Percentiles rank a stretch among this genome's conserved stretches.
These are phyloP conservation scores for Trametes sp. DNA, from an alignment of 1,284 basidiomycete genomes.

Conservation along the genomic window DNA sequence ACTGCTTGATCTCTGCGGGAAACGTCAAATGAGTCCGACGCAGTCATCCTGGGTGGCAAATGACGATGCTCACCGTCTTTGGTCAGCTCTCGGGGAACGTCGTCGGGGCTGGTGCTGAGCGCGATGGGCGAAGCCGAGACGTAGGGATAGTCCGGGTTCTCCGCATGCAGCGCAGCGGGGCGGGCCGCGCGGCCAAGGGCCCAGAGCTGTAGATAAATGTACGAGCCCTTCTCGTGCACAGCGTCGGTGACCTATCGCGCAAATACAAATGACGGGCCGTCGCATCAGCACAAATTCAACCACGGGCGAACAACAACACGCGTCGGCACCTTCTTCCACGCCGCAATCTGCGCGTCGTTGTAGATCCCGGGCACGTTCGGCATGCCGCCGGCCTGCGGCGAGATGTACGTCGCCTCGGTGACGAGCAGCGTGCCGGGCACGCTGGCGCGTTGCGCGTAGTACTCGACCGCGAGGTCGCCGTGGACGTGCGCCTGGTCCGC, in stretches of 20 bases:
- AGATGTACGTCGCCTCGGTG: slow-evolving; percentile 55
- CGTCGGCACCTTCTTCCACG: slow-evolving; percentile 58
- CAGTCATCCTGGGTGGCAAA: not conserved
- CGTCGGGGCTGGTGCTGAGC: slow-evolving; percentile 43
- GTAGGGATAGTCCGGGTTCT: slow-evolving; percentile 33
- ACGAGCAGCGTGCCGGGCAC: slow-evolving; percentile 56
- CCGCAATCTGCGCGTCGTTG: slow-evolving; percentile 51
- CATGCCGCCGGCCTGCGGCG: slow-evolving; percentile 47
- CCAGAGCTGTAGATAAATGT: slow-evolving; percentile 57
- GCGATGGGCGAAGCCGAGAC: slow-evolving; percentile 51
- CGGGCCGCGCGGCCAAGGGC: slow-evolving; percentile 51
- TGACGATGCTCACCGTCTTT: slow-evolving; percentile 33
- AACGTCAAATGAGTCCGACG: not conserved
- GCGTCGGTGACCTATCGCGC: slow-evolving; percentile 37
- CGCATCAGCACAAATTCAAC: too few species aligned
- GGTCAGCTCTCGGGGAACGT: slow-evolving; percentile 45
- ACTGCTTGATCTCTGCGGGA: slow-evolving; percentile 51
- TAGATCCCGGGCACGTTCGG: slow-evolving; percentile 52
- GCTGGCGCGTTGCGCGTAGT: slow-evolving; percentile 53
- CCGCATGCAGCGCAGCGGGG: slow-evolving; percentile 38
- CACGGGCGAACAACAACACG: too few species aligned
- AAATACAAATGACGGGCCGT: too few species aligned
- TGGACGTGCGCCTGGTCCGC: slow-evolving; percentile 41
- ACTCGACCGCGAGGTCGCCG: slow-evolving; percentile 45
- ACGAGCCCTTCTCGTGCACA: slow-evolving; percentile 44